Percentiles rank a stretch among this genome's conserved stretches.
Evolutionary conservation across 2,329 filamentous ascomycete genomes (phyloP).

Genomic region (Gliomastix tumulicola): DNA sequence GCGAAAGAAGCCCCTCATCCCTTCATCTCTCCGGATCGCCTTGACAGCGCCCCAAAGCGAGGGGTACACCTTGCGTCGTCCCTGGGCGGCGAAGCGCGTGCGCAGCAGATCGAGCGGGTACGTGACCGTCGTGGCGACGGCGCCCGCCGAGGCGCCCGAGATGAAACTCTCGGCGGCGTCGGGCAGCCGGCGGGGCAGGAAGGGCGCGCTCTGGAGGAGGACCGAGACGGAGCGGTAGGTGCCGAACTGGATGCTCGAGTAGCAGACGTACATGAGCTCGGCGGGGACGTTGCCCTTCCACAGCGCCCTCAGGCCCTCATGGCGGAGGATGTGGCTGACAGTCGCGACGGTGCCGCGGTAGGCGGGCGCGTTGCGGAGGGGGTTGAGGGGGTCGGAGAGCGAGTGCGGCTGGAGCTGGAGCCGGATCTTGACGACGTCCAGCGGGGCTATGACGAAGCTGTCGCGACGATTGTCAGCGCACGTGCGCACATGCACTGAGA

Average conservation of each 20-base stretch:
- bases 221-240: slow-evolving; percentile 72
- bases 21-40: slow-evolving; percentile 72
- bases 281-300: slow-evolving; percentile 99
- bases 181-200: slow-evolving; percentile 42
- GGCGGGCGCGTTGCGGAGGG: slow-evolving; percentile 40
- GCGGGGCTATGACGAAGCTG: slow-evolving; percentile 87
- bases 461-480: not conserved
- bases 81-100: slow-evolving; percentile 95
- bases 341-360: slow-evolving; percentile 76
- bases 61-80: slow-evolving; percentile 68
- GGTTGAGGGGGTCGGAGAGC: slow-evolving; percentile 63
- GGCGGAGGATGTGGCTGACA: slow-evolving; percentile 64
- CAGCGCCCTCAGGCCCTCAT: slow-evolving; percentile 79
- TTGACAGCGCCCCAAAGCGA: slow-evolving; percentile 62
- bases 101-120: slow-evolving; percentile 92
- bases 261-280: slow-evolving; percentile 88
- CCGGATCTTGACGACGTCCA: slow-evolving; percentile 97
- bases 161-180: slow-evolving; percentile 72
- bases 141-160: slow-evolving; percentile 76
- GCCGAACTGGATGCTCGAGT: slow-evolving; percentile 84
- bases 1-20: slow-evolving; percentile 74
- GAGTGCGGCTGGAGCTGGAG: slow-evolving; percentile 90
- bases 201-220: slow-evolving; percentile 48
- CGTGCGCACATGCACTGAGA: not conserved
- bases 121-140: slow-evolving; percentile 71